Percentiles rank a stretch among this genome's conserved stretches.
These are phyloP conservation scores for Akanthomyces lecanii DNA, from an alignment of 2,329 filamentous ascomycete genomes.

Conservation along the genomic window DNA sequence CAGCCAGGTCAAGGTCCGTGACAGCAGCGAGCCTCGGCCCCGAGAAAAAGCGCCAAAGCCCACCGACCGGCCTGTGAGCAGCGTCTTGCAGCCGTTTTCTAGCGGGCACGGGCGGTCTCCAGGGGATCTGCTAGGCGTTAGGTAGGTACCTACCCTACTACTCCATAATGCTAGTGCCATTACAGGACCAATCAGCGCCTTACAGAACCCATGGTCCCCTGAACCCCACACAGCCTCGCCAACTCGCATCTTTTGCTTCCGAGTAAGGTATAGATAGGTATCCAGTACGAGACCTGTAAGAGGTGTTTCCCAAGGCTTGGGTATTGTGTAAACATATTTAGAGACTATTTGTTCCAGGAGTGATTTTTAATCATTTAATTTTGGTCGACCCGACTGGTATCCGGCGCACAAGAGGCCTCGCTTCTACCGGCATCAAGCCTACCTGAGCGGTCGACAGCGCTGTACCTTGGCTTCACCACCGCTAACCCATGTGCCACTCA, in stretches of 20 bases:
- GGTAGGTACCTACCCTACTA: too few species aligned
- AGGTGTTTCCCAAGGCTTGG: too few species aligned
- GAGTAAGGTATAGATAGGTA: too few species aligned
- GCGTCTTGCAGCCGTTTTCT: neutral
- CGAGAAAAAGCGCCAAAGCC: neutral
- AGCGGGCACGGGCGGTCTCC: neutral
- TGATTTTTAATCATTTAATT: neutral
- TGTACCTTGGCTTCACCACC: neutral
- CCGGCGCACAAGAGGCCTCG: too few species aligned
- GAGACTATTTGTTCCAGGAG: neutral
- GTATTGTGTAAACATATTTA: too few species aligned
- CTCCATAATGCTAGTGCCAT: neutral
- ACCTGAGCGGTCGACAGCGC: neutral
- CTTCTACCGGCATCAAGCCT: neutral
- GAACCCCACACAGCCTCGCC: conserved; percentile 5
- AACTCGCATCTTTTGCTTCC: neutral
- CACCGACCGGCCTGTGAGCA: neutral
- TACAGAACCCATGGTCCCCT: neutral
- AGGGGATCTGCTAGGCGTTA: neutral
- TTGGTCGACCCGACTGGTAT: too few species aligned
- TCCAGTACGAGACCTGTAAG: too few species aligned
- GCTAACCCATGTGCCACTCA: neutral
- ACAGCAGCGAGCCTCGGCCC: conserved; percentile 13
- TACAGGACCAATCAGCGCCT: conserved; percentile 2
- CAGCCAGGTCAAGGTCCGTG: conserved; percentile 3